These are phyloP conservation scores for Paraphoma chrysanthemicola DNA, from an alignment of 2,329 filamentous ascomycete species.

Conservation along the genomic window DNA sequence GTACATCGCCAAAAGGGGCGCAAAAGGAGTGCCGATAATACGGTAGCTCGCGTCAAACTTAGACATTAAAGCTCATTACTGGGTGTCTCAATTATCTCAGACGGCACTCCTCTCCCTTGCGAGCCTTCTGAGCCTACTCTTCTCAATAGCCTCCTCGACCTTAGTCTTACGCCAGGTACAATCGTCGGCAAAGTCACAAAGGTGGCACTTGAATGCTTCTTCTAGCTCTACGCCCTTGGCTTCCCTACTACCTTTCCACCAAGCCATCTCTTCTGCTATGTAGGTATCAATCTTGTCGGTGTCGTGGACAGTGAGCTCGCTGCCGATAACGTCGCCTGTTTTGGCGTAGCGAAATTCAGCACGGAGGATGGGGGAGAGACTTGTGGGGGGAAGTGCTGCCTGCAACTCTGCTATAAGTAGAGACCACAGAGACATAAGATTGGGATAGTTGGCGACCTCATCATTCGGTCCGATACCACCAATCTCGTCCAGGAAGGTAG, in stretches of 20 bases:
- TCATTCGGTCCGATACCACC: constrained; percentile 60
- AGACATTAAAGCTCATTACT: too few relatives aligned
- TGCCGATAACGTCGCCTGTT: constrained; percentile 62
- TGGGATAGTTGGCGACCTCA: constrained; percentile 65
- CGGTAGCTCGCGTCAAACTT: too few relatives aligned
- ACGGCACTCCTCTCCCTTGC: constrained; percentile 35
- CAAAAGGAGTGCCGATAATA: too few relatives aligned
- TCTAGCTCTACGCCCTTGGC: constrained; percentile 79
- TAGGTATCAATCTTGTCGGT: constrained; percentile 69
- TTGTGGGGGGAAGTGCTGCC: constrained; percentile 58
- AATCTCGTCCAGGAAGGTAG: constrained; percentile 79
- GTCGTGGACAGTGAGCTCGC: constrained; percentile 71
- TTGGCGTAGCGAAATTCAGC: constrained; percentile 61
- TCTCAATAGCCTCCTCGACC: constrained; percentile 65
- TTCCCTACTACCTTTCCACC: constrained; percentile 82
- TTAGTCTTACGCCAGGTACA: constrained; percentile 80
- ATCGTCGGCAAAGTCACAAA: constrained; percentile 80
- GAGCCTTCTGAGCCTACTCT: constrained; percentile 33
- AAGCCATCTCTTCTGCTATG: constrained; percentile 73
- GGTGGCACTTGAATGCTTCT: constrained; percentile 86
- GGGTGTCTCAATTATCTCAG: constrained; percentile 4
- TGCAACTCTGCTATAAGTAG: constrained; percentile 69
- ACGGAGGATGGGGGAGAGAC: constrained; percentile 59
- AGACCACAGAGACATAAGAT: constrained; percentile 65
- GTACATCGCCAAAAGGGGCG: too few relatives aligned